Conservation (phyloP, 805 yeast species). For the Candida pini region DNA sequence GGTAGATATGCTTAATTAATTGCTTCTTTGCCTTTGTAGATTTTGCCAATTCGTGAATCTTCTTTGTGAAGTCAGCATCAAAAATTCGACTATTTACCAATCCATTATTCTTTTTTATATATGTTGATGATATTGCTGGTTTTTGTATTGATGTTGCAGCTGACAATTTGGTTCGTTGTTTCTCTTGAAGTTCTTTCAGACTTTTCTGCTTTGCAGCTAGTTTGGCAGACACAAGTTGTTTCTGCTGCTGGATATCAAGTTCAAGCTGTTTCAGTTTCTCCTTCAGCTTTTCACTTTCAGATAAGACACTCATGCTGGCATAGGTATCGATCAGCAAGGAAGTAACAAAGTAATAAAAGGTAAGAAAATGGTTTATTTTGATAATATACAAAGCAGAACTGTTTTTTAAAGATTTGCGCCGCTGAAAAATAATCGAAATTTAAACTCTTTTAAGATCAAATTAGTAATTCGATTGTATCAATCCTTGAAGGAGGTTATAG, state of each 20-base stretch:
- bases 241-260: slow-evolving; percentile 13
- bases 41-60: slow-evolving; percentile 16
- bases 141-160: background rate
- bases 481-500: too few relatives aligned
- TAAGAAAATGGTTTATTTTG: background rate
- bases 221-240: slow-evolving; percentile 10
- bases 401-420: too few relatives aligned
- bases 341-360: background rate
- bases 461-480: too few relatives aligned
- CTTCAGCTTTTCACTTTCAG: slow-evolving; percentile 14
- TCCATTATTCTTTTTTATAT: too few relatives aligned
- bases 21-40: slow-evolving; percentile 12
- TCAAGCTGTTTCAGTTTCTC: slow-evolving; percentile 17
- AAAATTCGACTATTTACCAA: slow-evolving; percentile 34
- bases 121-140: background rate
- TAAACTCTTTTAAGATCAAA: too few relatives aligned
- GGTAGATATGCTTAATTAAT: slow-evolving; percentile 15
- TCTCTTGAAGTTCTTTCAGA: slow-evolving; percentile 6
- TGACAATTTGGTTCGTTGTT: slow-evolving; percentile 1
- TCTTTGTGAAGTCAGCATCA: slow-evolving; percentile 26
- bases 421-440: too few relatives aligned
- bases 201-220: slow-evolving; percentile 11
- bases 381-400: background rate
- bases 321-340: background rate
- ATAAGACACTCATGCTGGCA: slow-evolving; percentile 5